phyloP scores from a whole-genome alignment of 1,139 yeast genomes.

The Saccharomyces hybrid region DNA sequence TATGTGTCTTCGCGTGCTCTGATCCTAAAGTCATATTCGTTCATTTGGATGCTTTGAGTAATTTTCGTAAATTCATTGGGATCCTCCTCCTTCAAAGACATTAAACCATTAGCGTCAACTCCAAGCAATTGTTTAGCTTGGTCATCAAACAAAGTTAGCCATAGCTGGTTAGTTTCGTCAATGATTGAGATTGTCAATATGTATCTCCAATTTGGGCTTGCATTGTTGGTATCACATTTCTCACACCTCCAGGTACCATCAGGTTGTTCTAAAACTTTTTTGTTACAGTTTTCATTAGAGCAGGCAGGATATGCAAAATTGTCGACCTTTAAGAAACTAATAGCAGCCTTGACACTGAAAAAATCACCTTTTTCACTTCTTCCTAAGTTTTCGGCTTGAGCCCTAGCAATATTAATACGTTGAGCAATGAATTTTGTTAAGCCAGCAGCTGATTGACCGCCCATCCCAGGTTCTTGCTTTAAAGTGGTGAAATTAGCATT shows the following conservation, averaged over 20 bases:
- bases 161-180: slow-evolving; percentile 76
- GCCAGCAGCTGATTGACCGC: slow-evolving; percentile 27
- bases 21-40: slow-evolving; percentile 65
- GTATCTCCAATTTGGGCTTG: slow-evolving; percentile 70
- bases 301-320: slow-evolving; percentile 92
- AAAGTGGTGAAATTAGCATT: slow-evolving; percentile 55
- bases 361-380: slow-evolving; percentile 70
- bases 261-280: slow-evolving; percentile 67
- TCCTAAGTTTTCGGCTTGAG: slow-evolving; percentile 65
- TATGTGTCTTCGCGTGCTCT: slow-evolving; percentile 80
- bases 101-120: slow-evolving; percentile 59
- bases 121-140: slow-evolving; percentile 69
- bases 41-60: slow-evolving; percentile 50
- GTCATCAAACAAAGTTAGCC: slow-evolving; percentile 85
- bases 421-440: slow-evolving; percentile 33
- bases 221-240: slow-evolving; percentile 66
- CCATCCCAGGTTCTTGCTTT: slow-evolving; percentile 37
- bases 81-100: slow-evolving; percentile 43
- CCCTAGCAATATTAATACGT: slow-evolving; percentile 61
- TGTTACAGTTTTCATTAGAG: slow-evolving; percentile 62
- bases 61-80: slow-evolving; percentile 42
- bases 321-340: slow-evolving; percentile 64
- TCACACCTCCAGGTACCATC: slow-evolving; percentile 91
- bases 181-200: slow-evolving; percentile 62
- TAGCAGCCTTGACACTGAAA: slow-evolving; percentile 65